A percentile compares a stretch with the other conserved stretches of the same genome.
phyloP scores from a whole-genome alignment of 345 rosid genomes.

The Gossypium longicalyx region DNA sequence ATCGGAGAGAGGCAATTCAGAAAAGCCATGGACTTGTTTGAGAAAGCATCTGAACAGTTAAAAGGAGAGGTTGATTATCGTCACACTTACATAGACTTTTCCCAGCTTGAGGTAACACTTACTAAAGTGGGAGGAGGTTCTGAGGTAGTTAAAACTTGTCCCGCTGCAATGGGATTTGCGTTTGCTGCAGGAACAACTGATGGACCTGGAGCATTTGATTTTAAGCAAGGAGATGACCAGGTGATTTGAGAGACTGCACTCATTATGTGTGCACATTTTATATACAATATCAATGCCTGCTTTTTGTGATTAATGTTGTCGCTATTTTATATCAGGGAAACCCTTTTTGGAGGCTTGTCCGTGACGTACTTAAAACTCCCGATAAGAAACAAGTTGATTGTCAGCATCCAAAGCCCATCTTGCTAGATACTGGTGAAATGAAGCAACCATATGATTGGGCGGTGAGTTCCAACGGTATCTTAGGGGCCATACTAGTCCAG shows the following conservation, averaged over 20 bases:
- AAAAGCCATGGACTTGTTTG: slow-evolving; percentile 76
- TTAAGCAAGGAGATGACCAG: slow-evolving; percentile 90
- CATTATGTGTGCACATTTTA: not conserved
- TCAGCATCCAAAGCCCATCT: slow-evolving; percentile 89
- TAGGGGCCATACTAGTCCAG: not conserved
- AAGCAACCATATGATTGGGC: slow-evolving; percentile 93
- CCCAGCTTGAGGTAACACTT: slow-evolving; percentile 76
- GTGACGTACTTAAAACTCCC: slow-evolving; percentile 70
- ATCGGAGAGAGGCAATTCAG: slow-evolving; percentile 90
- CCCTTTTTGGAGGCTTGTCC: slow-evolving; percentile 85
- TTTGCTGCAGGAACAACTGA: slow-evolving; percentile 99
- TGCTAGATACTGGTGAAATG: slow-evolving; percentile 99
- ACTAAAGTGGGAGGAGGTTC: slow-evolving; percentile 58
- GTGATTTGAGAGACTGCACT: slow-evolving; percentile 33
- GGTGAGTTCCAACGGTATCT: slow-evolving; percentile 41
- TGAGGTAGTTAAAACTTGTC: slow-evolving; percentile 78
- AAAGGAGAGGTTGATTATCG: slow-evolving; percentile 77
- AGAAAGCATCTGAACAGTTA: slow-evolving; percentile 70
- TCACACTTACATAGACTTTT: slow-evolving; percentile 75
- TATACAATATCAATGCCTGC: slow-evolving; percentile 10
- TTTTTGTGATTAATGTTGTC: slow-evolving; percentile 8
- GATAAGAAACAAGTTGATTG: slow-evolving; percentile 63
- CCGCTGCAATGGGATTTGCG: slow-evolving; percentile 96
- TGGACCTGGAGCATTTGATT: slow-evolving; percentile 99
- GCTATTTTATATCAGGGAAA: slow-evolving; percentile 62